Percentiles rank a stretch among this genome's conserved stretches.
Evolutionary conservation across 2,329 filamentous ascomycete genomes (phyloP).

Genomic region (Grosmannia clavigera): DNA sequence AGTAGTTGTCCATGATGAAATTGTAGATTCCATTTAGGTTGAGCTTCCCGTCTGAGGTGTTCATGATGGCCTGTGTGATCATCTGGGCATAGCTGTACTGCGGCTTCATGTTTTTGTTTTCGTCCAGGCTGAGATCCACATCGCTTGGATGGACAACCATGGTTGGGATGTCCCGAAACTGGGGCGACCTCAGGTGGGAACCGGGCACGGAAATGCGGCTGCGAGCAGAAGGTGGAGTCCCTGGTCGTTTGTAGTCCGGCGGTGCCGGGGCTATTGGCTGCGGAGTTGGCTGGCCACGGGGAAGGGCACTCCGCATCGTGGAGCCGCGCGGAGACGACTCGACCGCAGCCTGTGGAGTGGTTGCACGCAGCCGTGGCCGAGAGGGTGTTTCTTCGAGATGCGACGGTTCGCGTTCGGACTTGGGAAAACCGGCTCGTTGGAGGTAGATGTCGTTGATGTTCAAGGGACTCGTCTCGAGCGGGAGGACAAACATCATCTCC

Average conservation of each 20-base stretch:
- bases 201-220: slow-evolving; percentile 17
- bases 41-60: slow-evolving; percentile 73
- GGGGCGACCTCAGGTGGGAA: slow-evolving; percentile 26
- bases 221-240: slow-evolving; percentile 42
- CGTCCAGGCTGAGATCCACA: slow-evolving; percentile 69
- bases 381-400: slow-evolving; percentile 4
- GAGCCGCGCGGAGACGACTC: slow-evolving; percentile 14
- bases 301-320: slow-evolving; percentile 15
- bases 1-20: slow-evolving; percentile 82
- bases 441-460: slow-evolving; percentile 58
- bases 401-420: slow-evolving; percentile 12
- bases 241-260: slow-evolving; percentile 46
- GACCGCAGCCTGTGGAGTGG: slow-evolving; percentile 12
- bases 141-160: slow-evolving; percentile 38
- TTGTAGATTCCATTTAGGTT: slow-evolving; percentile 88
- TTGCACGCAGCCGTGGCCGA: slow-evolving; percentile 8
- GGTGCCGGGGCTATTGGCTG: slow-evolving; percentile 46
- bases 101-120: slow-evolving; percentile 84
- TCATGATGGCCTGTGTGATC: slow-evolving; percentile 91
- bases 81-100: slow-evolving; percentile 94
- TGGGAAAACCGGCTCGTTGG: slow-evolving; percentile 48
- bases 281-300: slow-evolving; percentile 23
- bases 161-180: slow-evolving; percentile 24
- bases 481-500: slow-evolving; percentile 99
- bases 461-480: slow-evolving; percentile 54